These are phyloP conservation scores for Sesbania bispinosa DNA, from an alignment of 306 rosid genomes.

Conservation along the genomic window DNA sequence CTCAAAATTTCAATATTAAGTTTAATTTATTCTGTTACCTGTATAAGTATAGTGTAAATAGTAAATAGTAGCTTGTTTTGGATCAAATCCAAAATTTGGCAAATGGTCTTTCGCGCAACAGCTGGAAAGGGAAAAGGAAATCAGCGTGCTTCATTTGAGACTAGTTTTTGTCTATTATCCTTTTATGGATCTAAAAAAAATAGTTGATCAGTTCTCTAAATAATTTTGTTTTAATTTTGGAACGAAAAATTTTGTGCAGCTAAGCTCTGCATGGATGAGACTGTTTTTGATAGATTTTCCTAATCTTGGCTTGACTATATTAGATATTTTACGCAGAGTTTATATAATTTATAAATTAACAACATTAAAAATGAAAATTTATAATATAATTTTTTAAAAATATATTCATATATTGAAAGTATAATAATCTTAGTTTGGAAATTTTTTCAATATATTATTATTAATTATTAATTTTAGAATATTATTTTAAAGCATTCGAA, in stretches of 20 bases:
- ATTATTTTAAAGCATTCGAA: too few relatives aligned
- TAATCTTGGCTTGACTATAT: too few relatives aligned
- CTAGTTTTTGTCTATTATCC: constrained; percentile 18
- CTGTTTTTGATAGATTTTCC: too few relatives aligned
- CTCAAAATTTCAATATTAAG: constrained; percentile 9
- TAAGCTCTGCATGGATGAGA: background rate
- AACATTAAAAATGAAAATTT: too few relatives aligned
- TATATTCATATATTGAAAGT: too few relatives aligned
- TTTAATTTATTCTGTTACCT: constrained; percentile 13
- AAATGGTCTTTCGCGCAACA: background rate
- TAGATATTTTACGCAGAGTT: too few relatives aligned
- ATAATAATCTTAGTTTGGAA: too few relatives aligned
- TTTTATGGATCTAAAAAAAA: background rate
- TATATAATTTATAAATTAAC: too few relatives aligned
- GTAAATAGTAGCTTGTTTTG: background rate
- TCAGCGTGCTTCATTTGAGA: background rate
- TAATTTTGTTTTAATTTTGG: background rate
- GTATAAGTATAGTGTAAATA: background rate
- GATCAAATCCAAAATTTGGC: background rate
- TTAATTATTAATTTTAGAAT: too few relatives aligned
- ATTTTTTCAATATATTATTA: too few relatives aligned
- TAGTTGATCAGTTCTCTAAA: background rate
- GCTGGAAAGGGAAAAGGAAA: background rate
- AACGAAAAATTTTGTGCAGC: background rate
- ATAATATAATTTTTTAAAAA: too few relatives aligned